phyloP scores from a whole-genome alignment of 1,284 basidiomycete genomes.

The Ganoderma resinaceum region DNA sequence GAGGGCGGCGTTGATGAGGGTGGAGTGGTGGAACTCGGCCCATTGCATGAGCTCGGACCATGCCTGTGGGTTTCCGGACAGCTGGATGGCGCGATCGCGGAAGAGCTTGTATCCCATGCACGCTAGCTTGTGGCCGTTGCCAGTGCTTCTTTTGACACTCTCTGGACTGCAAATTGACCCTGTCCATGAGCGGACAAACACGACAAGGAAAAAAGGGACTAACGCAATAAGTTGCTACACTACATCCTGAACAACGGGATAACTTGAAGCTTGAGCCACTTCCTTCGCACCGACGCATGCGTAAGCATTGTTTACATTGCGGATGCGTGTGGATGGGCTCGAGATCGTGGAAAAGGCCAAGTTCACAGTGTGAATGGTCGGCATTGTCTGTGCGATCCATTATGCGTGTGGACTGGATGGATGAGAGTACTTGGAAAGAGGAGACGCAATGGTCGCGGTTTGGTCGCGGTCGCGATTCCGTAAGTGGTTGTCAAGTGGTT shows the following conservation, averaged over 20 bases:
- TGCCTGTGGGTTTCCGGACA: slow-evolving; percentile 6
- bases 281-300: slow-evolving; percentile 17
- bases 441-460: neutral
- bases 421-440: neutral
- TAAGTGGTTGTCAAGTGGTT: neutral
- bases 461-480: no score
- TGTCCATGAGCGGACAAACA: neutral
- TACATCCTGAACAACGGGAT: neutral
- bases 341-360: slow-evolving; percentile 9
- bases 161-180: neutral
- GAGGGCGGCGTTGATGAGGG: slow-evolving; percentile 12
- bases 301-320: slow-evolving; percentile 19
- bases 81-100: slow-evolving; percentile 4
- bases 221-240: neutral
- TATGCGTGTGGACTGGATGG: no score
- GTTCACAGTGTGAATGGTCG: slow-evolving; percentile 9
- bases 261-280: neutral
- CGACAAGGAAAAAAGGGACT: neutral
- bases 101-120: neutral
- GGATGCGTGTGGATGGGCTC: slow-evolving; percentile 14
- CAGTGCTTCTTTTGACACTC: slow-evolving; percentile 14
- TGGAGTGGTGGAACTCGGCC: slow-evolving; percentile 11
- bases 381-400: neutral
- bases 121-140: slow-evolving; percentile 7
- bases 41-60: slow-evolving; percentile 9